Evolutionary conservation across 148 eudicot species (phyloP).

Genomic region (Arbutus unedo): DNA sequence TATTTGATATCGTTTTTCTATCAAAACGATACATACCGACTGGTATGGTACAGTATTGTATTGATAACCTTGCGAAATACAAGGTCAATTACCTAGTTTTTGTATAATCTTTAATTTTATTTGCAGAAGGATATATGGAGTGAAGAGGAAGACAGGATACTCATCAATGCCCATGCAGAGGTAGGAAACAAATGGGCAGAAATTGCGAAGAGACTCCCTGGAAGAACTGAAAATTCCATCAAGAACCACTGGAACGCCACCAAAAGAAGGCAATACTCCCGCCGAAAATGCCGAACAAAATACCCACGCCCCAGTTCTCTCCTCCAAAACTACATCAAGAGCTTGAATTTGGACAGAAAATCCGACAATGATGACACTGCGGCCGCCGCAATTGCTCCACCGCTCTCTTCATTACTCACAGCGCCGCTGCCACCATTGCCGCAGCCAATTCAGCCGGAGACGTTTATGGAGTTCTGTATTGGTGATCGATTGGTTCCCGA

Average conservation of each 20-base stretch:
- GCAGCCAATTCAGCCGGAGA: not conserved
- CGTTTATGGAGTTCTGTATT: constrained; percentile 5
- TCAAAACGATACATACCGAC: too few relatives aligned
- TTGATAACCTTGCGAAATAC: too few relatives aligned
- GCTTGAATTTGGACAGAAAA: constrained; percentile 44
- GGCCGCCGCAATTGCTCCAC: not conserved
- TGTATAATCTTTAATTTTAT: not conserved
- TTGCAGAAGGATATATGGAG: constrained; percentile 78
- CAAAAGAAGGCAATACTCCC: constrained; percentile 68
- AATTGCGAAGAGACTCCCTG: constrained; percentile 67
- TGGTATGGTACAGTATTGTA: too few relatives aligned
- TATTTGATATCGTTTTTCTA: too few relatives aligned
- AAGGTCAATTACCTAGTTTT: not conserved
- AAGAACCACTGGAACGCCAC: constrained; percentile 96
- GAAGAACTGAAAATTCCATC: constrained; percentile 82
- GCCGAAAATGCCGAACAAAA: constrained; percentile 57
- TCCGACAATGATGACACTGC: not conserved
- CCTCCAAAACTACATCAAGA: constrained; percentile 67
- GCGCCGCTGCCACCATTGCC: not conserved
- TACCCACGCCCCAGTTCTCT: constrained; percentile 54
- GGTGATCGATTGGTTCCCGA: constrained; percentile 25
- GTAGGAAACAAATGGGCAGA: constrained; percentile 94
- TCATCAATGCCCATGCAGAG: constrained; percentile 56
- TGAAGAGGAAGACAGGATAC: constrained; percentile 76
- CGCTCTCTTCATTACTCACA: not conserved